Conservation (phyloP, 2,329 filamentous ascomycete species). For the Geoglossum cookeanum region DNA sequence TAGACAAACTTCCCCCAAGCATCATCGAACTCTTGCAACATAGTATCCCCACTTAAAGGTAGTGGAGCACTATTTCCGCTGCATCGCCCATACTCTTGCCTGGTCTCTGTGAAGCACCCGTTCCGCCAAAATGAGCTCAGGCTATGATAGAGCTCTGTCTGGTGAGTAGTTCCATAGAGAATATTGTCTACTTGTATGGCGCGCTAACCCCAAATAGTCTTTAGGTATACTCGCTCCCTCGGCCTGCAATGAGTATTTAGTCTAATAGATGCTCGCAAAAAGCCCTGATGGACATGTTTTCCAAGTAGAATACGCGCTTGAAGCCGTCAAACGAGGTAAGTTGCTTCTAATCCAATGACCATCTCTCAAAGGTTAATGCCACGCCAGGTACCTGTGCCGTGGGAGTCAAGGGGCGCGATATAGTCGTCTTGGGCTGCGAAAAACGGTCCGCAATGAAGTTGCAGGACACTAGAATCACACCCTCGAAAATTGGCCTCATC, state of each 20-base stretch:
- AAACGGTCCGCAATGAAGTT: slow-evolving; percentile 99
- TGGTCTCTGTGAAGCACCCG: not conserved
- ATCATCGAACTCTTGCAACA: too few relatives aligned
- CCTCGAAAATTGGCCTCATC: slow-evolving; percentile 92
- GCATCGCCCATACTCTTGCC: not conserved
- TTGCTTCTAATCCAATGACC: not conserved
- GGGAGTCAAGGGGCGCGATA: slow-evolving; percentile 83
- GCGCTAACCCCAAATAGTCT: slow-evolving; percentile 15
- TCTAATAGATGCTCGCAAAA: slow-evolving; percentile 24
- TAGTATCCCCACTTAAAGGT: not conserved
- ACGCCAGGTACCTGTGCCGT: slow-evolving; percentile 84
- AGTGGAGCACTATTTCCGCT: not conserved
- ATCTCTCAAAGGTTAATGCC: not conserved
- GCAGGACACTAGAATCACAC: slow-evolving; percentile 96
- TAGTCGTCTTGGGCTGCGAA: slow-evolving; percentile 93
- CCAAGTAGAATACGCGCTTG: slow-evolving; percentile 97
- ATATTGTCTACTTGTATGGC: not conserved
- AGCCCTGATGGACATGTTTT: slow-evolving; percentile 99
- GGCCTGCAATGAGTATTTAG: slow-evolving; percentile 3
- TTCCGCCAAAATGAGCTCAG: slow-evolving; percentile 53
- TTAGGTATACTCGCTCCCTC: slow-evolving; percentile 12
- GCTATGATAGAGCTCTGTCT: slow-evolving; percentile 97
- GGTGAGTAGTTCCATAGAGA: slow-evolving; percentile 39
- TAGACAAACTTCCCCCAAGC: too few relatives aligned
- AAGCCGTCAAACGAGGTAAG: slow-evolving; percentile 92